phyloP scores from a whole-genome alignment of 352 stramenopile species.

The Pythium aphanidermatum region DNA sequence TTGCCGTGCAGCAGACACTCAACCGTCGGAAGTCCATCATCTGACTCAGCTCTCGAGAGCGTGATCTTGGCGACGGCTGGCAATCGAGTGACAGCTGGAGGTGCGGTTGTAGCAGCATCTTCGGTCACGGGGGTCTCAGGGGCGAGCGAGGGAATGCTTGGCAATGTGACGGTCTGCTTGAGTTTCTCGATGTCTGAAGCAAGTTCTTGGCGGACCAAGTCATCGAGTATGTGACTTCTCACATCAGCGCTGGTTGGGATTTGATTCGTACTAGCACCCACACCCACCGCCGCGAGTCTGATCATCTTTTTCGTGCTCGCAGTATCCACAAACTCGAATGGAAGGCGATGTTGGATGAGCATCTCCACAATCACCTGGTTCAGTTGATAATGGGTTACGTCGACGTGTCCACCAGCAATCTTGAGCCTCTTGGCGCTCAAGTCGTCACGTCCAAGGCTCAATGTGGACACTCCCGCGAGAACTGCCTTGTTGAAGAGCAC shows the following conservation, averaged over 20 bases:
- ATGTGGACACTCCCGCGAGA: neutral
- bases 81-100: no score
- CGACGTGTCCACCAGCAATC: constrained; percentile 1
- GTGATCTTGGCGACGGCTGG: constrained; percentile 38
- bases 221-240: constrained; percentile 34
- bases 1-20: constrained; percentile 36
- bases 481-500: constrained; percentile 19
- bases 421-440: constrained; percentile 12
- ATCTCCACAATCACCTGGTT: constrained; percentile 42
- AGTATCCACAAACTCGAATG: constrained; percentile 61
- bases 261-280: constrained; percentile 11
- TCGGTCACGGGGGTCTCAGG: neutral
- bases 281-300: constrained; percentile 15
- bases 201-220: constrained; percentile 27
- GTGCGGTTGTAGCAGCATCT: neutral
- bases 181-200: constrained; percentile 28
- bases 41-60: neutral
- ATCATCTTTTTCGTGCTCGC: constrained; percentile 47
- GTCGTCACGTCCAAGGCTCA: neutral
- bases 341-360: constrained; percentile 52
- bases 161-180: constrained; percentile 27
- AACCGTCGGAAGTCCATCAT: constrained; percentile 18
- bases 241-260: constrained; percentile 31
- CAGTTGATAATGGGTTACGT: constrained; percentile 19
- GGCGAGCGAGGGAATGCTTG: neutral